Base-by-base conservation (phyloP, 441 rosid genomes). In the Eruca vesicaria region DNA sequence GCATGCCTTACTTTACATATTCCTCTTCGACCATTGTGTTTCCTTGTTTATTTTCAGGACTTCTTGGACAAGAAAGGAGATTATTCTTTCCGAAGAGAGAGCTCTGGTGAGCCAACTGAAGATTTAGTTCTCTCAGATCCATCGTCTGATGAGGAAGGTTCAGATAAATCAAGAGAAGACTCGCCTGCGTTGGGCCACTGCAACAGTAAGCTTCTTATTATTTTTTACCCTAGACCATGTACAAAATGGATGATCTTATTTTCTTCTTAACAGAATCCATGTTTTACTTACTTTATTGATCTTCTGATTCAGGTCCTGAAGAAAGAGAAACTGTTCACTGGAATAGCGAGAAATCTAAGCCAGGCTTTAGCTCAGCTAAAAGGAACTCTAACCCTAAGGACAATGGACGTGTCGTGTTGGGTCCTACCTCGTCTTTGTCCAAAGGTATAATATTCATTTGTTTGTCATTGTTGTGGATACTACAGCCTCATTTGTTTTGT, bases 21-120 rank as follows among this genome's bases (percentile, higher is more conserved):
- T 63, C 74, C 56, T 71, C 72, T 50, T 63, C 53, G 69, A 77
- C 73, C 7, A 79, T 83, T 79, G 83, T 56, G 71, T 73, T 86
- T 87, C 86, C 89, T 89, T 80, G 69, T 69, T 36, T 70, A 69
- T 77, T 66, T 74, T 76, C 86, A 92, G 98, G 83, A 84, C 69
- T 85, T 71, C 59, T 81, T 80, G 69, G 71, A 68, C 59, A 80
- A 81, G 80, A 73, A 72, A 70, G 53, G 41, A 66, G 76, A 79
- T 63, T 83, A 83, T 80, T 80, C 87, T 78, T 32, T 59, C 23
- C 36, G 69, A 71, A 77, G 79, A 52, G 45, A 67, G 57, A 81
- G 79, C 41, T 81, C 85, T 59, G 53, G 31, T 29, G 77, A 62
- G 68, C 69, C 65, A 69, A 79, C 66, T 65, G 69, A 78, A 32